Conservation (phyloP, 306 rosid species). For the Rosa lucieae region DNA sequence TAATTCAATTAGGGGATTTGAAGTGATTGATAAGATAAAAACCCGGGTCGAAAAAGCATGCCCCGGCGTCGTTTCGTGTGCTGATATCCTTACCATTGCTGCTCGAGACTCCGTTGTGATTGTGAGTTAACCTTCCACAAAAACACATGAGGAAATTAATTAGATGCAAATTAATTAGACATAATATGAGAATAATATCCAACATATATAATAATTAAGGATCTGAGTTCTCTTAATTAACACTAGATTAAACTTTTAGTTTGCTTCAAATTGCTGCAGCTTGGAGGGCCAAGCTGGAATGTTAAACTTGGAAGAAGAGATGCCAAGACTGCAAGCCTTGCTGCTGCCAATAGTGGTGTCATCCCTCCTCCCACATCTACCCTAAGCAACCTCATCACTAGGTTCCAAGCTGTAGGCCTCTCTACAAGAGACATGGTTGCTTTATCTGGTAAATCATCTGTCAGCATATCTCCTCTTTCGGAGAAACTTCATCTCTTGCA, state of each 20-base stretch:
- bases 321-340: slow-evolving; percentile 58
- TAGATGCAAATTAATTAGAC: too few species aligned
- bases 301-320: slow-evolving; percentile 90
- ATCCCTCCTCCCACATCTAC: slow-evolving; percentile 58
- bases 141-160: neutral
- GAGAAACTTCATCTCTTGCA: neutral
- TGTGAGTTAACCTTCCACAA: slow-evolving; percentile 39
- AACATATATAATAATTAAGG: neutral
- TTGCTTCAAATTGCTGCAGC: slow-evolving; percentile 32
- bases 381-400: slow-evolving; percentile 42
- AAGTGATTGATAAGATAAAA: slow-evolving; percentile 60
- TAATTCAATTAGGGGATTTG: slow-evolving; percentile 57
- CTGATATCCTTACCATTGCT: slow-evolving; percentile 77
- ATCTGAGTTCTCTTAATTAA: neutral
- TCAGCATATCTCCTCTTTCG: neutral
- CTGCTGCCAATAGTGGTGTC: slow-evolving; percentile 56
- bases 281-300: slow-evolving; percentile 82
- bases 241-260: neutral
- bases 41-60: slow-evolving; percentile 49
- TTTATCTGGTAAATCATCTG: slow-evolving; percentile 57
- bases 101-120: slow-evolving; percentile 72
- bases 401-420: slow-evolving; percentile 53
- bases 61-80: slow-evolving; percentile 73
- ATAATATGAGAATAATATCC: neutral
- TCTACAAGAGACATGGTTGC: slow-evolving; percentile 71